These are phyloP conservation scores for Schizothecium vesticola DNA, from an alignment of 495 filamentous ascomycete species.

Conservation along the genomic window DNA sequence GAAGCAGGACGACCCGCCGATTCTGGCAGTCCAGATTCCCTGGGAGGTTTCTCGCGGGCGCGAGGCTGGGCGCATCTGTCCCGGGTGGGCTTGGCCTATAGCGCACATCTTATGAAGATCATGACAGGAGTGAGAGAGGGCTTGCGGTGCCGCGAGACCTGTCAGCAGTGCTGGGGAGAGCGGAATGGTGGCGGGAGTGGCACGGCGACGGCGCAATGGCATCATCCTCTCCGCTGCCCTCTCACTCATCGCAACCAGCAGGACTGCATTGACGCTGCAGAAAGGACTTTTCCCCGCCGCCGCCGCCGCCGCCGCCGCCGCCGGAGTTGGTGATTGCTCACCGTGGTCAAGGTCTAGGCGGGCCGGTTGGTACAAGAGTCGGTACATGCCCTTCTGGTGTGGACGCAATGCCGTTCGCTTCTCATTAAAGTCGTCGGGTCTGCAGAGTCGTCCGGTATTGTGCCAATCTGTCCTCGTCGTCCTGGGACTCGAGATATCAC, in stretches of 20 bases:
- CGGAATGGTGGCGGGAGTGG: neutral
- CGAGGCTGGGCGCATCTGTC: neutral
- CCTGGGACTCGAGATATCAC: neutral
- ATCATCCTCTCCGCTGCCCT: neutral
- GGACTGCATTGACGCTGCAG: neutral
- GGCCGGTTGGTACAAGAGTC: neutral
- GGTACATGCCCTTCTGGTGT: neutral
- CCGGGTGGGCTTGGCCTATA: constrained; percentile 29
- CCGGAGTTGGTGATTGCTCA: neutral
- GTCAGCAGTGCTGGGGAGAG: neutral
- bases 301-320: neutral
- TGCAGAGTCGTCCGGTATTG: neutral
- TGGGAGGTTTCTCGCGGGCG: neutral
- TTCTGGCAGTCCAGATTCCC: neutral
- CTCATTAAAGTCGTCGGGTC: neutral
- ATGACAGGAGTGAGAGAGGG: neutral
- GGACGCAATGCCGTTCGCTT: neutral
- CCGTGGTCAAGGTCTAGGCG: neutral
- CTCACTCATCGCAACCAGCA: neutral
- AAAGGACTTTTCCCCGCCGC: neutral
- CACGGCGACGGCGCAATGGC: neutral
- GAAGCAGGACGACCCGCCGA: neutral
- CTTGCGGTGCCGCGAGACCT: neutral
- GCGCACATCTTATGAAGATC: constrained; percentile 45
- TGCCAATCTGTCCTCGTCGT: neutral